phyloP scores from a whole-genome alignment of 2,329 filamentous ascomycete species.

The Lecanicillium sp. region DNA sequence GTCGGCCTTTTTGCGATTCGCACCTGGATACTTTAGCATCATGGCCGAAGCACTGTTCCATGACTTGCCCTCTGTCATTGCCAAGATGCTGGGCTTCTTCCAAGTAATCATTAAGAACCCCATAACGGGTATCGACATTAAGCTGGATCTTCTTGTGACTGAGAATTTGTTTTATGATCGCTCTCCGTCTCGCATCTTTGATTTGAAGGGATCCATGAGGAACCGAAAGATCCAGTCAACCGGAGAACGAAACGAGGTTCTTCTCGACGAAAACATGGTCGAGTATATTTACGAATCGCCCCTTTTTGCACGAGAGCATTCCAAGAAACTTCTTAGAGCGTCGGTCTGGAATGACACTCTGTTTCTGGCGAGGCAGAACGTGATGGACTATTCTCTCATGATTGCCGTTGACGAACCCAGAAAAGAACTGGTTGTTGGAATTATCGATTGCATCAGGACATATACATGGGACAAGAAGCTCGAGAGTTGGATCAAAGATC shows the following conservation, averaged over 20 bases:
- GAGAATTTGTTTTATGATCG: slow-evolving; percentile 98
- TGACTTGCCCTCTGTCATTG: slow-evolving; percentile 89
- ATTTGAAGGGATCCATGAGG: slow-evolving; percentile 96
- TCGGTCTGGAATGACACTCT: slow-evolving; percentile 97
- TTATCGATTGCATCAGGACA: slow-evolving; percentile 96
- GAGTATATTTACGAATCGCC: slow-evolving; percentile 98
- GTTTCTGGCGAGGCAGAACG: slow-evolving; percentile 87
- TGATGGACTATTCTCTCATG: slow-evolving; percentile 99
- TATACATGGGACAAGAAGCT: slow-evolving; percentile 99
- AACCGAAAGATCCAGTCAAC: slow-evolving; percentile 96
- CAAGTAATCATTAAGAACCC: slow-evolving; percentile 97
- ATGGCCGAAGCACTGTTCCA: slow-evolving; percentile 96
- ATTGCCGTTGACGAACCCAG: slow-evolving; percentile 87
- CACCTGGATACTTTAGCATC: slow-evolving; percentile 93
- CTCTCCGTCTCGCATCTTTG: slow-evolving; percentile 80
- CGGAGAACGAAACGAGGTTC: slow-evolving; percentile 90
- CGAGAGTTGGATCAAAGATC: slow-evolving; percentile 99
- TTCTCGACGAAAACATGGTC: slow-evolving; percentile 97
- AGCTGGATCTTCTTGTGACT: slow-evolving; percentile 89
- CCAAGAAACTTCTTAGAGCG: slow-evolving; percentile 83
- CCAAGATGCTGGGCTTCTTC: slow-evolving; percentile 98
- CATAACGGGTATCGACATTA: slow-evolving; percentile 82
- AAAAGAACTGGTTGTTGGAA: slow-evolving; percentile 91
- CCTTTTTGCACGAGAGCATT: slow-evolving; percentile 89
- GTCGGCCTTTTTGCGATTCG: slow-evolving; percentile 88